These are phyloP conservation scores for Ceratocystis albifundus DNA, from an alignment of 2,329 filamentous ascomycete species.

Conservation along the genomic window DNA sequence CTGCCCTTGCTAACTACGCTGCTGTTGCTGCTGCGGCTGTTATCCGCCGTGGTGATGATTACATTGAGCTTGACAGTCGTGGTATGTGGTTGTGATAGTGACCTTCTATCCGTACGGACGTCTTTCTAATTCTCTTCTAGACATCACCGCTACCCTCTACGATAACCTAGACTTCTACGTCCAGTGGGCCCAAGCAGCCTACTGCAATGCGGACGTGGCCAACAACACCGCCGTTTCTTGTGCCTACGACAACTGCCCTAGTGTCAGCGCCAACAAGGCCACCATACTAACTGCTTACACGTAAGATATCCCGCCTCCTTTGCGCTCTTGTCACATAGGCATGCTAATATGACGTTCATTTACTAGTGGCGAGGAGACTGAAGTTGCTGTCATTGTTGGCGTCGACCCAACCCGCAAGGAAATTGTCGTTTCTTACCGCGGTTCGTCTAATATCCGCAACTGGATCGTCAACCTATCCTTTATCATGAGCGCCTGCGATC, in stretches of 20 bases:
- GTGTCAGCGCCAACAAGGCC: constrained; percentile 19
- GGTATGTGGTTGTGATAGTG: constrained; percentile 14
- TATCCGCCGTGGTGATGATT: constrained; percentile 19
- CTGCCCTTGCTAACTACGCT: constrained; percentile 16
- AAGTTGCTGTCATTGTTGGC: constrained; percentile 41
- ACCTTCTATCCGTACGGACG: background rate
- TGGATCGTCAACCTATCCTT: constrained; percentile 47
- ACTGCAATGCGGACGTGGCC: constrained; percentile 21
- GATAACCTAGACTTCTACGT: constrained; percentile 22
- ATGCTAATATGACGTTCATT: constrained; percentile 24
- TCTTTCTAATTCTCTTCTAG: constrained; percentile 4
- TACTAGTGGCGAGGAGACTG: constrained; percentile 34
- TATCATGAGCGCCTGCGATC: constrained; percentile 29
- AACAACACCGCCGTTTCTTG: constrained; percentile 19
- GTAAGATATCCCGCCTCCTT: constrained; percentile 16
- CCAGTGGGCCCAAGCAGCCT: constrained; percentile 22
- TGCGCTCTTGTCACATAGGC: constrained; percentile 15
- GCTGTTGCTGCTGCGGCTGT: constrained; percentile 21
- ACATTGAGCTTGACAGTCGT: constrained; percentile 17
- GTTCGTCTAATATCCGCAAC: constrained; percentile 48
- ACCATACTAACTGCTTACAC: constrained; percentile 16
- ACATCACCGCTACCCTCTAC: constrained; percentile 15
- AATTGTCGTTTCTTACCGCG: constrained; percentile 51
- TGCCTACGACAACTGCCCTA: constrained; percentile 20
- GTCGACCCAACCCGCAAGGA: constrained; percentile 38